Base-by-base conservation (phyloP, 2,329 filamentous ascomycete genomes). In the Fusarium phyllophilum region DNA sequence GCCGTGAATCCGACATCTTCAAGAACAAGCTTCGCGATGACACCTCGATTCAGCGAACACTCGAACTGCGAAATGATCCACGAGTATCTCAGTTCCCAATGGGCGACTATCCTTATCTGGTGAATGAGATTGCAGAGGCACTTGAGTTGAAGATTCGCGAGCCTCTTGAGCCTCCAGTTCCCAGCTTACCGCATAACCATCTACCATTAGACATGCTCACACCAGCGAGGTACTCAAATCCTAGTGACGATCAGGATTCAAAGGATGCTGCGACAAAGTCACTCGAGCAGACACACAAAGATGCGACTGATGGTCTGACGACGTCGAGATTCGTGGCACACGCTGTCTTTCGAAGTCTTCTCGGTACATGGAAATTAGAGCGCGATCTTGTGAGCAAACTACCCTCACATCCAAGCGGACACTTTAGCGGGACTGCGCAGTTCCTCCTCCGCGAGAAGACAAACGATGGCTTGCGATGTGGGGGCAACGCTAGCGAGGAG, bases 91-190 rank as follows among this genome's bases (percentile, higher is more conserved):
- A 96, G 76, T 96, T 95, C 75, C 94, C 93, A 42, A 95, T 96
- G 91, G 91, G 91, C 15, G 94, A 97, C 81, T 96, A 95, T 79
- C 82, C 90, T 13, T 95, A 91, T 69, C 82, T 96, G 18, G 91
- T 96, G 86, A 90, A 94, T 73, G 89, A 92, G 18, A 90, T 95
- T 66, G 85, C 90, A 18, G 80, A 86, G 5, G 88, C 90, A 0
- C 83, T 94, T 6, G 85, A 83, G 1, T 84, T 94, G 14, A 80
- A 78, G 36, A 86, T 83, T 36, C 79, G 73, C n/a, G 77, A 82
- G 1, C 82, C 82, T 22, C 76, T 48, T 24, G 64, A 15, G 46
- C 76, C 46, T 18, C 62, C 67, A 8, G 66, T 76, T 17, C 81
- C 81, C 11, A 57, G 18, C 5, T 72, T 89, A 31, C 80, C 85